Percentiles rank a stretch among this genome's conserved stretches.
Evolutionary conservation across 768 basidiomycete genomes (phyloP).

Genomic region (Lactarius vividus): DNA sequence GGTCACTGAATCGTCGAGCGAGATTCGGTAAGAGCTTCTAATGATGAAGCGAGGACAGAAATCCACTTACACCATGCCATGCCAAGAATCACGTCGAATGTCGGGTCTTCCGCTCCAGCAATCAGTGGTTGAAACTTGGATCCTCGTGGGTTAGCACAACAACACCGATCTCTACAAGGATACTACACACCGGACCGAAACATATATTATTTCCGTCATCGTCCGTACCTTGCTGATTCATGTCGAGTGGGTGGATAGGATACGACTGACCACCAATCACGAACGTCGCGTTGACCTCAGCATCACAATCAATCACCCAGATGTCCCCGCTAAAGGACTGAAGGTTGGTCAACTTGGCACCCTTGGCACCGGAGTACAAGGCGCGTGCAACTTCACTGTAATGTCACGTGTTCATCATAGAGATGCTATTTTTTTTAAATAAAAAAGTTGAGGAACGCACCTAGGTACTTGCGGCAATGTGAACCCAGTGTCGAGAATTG

Average conservation of each 20-base stretch:
- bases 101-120: constrained; percentile 48
- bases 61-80: constrained; percentile 62
- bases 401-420: neutral
- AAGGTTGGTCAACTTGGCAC: constrained; percentile 46
- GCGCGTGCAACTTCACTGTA: constrained; percentile 51
- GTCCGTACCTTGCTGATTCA: constrained; percentile 39
- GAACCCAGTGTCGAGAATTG: constrained; percentile 69
- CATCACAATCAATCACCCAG: constrained; percentile 62
- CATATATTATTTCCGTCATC: constrained; percentile 34
- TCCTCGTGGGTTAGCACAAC: neutral
- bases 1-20: constrained; percentile 43
- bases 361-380: constrained; percentile 54
- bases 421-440: neutral
- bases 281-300: constrained; percentile 64
- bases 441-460: constrained; percentile 36
- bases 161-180: neutral
- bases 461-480: constrained; percentile 58
- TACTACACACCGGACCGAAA: constrained; percentile 33
- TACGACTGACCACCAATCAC: constrained; percentile 53
- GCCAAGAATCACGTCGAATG: constrained; percentile 65
- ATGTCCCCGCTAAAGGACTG: constrained; percentile 42
- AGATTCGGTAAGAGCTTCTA: neutral
- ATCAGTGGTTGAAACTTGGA: constrained; percentile 64
- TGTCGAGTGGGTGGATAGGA: constrained; percentile 67
- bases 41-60: neutral